Conservation (phyloP, 140 eudicot species). For the Stevia rebaudiana region DNA sequence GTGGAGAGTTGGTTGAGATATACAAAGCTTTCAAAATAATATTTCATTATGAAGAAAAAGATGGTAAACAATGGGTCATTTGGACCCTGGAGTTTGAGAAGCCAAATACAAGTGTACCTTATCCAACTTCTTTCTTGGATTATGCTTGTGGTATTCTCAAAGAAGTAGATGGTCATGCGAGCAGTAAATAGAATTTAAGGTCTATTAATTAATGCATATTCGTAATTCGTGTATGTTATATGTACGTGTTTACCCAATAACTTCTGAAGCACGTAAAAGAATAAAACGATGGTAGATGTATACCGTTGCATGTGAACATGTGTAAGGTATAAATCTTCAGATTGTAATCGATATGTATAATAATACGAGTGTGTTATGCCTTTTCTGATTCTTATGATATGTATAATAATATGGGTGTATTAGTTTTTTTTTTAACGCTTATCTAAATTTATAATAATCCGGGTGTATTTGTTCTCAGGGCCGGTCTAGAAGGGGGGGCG, state of each 20-base stretch:
- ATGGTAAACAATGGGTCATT: conserved; percentile 9
- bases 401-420: neutral
- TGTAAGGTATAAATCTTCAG: neutral
- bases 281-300: neutral
- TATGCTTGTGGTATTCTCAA: neutral
- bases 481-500: too few relatives aligned
- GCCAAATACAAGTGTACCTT: conserved; percentile 17
- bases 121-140: conserved; percentile 25
- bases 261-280: neutral
- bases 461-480: too few relatives aligned
- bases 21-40: conserved; percentile 15
- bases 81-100: conserved; percentile 27
- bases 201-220: too few relatives aligned
- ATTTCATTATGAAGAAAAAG: conserved; percentile 21
- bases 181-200: neutral
- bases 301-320: neutral
- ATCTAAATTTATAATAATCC: too few relatives aligned
- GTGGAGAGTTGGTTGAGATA: conserved; percentile 19
- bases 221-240: too few relatives aligned
- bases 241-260: neutral
- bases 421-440: neutral
- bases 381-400: neutral
- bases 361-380: too few relatives aligned
- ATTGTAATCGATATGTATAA: too few relatives aligned
- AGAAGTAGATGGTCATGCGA: conserved; percentile 14